A percentile compares a stretch with the other conserved stretches of the same genome.
Conservation (phyloP, 1,284 basidiomycete genomes). For the Leccinum huronense region DNA sequence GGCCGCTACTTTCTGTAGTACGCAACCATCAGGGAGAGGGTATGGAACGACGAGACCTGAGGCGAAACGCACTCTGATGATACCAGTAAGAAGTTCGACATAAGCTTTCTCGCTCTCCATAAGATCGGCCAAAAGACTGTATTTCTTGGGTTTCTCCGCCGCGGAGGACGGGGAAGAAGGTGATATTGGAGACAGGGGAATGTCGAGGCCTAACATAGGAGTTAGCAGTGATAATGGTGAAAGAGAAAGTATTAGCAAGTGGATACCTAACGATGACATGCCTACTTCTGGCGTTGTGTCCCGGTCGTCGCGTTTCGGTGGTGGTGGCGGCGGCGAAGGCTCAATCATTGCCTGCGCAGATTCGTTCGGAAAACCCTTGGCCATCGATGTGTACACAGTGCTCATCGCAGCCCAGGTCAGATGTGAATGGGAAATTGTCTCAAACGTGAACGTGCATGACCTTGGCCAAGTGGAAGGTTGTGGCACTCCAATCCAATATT, state of each 20-base stretch:
- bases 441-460: neutral
- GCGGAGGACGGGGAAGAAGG: conserved; percentile 28
- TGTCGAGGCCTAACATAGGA: conserved; percentile 26
- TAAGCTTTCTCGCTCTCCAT: conserved; percentile 93
- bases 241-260: conserved; percentile 19
- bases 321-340: conserved; percentile 29
- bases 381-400: conserved; percentile 6
- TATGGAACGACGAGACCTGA: conserved; percentile 7
- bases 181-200: conserved; percentile 34
- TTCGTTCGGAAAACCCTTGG: neutral
- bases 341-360: conserved; percentile 18
- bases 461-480: neutral
- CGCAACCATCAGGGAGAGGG: conserved; percentile 19
- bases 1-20: conserved; percentile 82
- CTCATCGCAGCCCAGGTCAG: conserved; percentile 6
- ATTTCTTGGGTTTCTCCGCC: conserved; percentile 54
- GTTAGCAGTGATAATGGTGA: conserved; percentile 15
- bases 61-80: conserved; percentile 78
- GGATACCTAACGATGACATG: conserved; percentile 33
- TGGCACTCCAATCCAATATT: neutral
- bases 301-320: conserved; percentile 35
- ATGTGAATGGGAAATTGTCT: conserved; percentile 6
- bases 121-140: conserved; percentile 88
- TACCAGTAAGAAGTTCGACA: conserved; percentile 86
- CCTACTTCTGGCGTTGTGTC: conserved; percentile 19